These are phyloP conservation scores for Yamadazyma dushanensis DNA, from an alignment of 1,139 yeast genomes.

Conservation along the genomic window DNA sequence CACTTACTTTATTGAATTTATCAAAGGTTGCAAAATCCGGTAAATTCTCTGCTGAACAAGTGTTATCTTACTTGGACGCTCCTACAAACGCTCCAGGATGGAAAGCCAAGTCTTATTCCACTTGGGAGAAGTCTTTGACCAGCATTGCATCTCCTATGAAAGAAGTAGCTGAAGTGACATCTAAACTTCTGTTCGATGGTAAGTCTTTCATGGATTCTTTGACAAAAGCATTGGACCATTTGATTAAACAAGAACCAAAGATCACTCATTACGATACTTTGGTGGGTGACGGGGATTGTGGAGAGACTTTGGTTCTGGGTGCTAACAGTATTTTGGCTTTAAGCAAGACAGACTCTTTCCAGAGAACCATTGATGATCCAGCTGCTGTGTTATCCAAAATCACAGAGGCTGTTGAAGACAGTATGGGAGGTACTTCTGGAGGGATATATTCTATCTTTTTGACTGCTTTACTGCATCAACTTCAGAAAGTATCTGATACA, in stretches of 20 bases:
- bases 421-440: constrained; percentile 97
- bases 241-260: constrained; percentile 65
- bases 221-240: constrained; percentile 49
- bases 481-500: constrained; percentile 30
- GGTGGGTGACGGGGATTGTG: constrained; percentile 98
- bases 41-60: constrained; percentile 24
- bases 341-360: constrained; percentile 39
- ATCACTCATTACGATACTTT: constrained; percentile 83
- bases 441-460: constrained; percentile 86
- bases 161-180: constrained; percentile 23
- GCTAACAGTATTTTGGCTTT: constrained; percentile 68
- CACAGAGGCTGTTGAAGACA: constrained; percentile 79
- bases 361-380: constrained; percentile 34
- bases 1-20: constrained; percentile 72
- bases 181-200: constrained; percentile 45
- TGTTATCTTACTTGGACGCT: constrained; percentile 57
- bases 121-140: constrained; percentile 23
- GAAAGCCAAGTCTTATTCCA: constrained; percentile 47
- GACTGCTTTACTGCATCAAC: constrained; percentile 38
- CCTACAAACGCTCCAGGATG: constrained; percentile 84
- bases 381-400: constrained; percentile 47
- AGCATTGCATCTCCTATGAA: constrained; percentile 35
- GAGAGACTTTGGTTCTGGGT: constrained; percentile 84
- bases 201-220: constrained; percentile 37
- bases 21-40: constrained; percentile 41